These are phyloP conservation scores for Pleurotus salmoneostramineus DNA, from an alignment of 768 basidiomycete genomes.

Conservation along the genomic window DNA sequence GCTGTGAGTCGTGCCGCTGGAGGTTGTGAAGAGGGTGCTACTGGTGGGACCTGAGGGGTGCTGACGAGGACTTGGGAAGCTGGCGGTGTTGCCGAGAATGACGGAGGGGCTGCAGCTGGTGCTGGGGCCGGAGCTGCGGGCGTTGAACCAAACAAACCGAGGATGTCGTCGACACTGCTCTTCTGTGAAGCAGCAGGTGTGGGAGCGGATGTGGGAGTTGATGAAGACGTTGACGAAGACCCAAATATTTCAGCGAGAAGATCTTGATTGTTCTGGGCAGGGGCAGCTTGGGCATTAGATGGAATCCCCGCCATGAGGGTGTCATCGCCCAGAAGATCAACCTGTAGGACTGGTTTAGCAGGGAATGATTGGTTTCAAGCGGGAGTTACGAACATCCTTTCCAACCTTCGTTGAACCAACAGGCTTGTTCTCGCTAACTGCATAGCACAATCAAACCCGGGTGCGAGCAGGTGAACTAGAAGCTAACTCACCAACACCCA, in stretches of 20 bases:
- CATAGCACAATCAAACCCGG: neutral
- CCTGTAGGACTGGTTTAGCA: constrained; percentile 28
- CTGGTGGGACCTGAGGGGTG: constrained; percentile 33
- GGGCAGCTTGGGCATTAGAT: constrained; percentile 34
- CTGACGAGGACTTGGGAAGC: constrained; percentile 28
- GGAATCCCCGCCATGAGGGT: constrained; percentile 29
- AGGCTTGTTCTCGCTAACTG: constrained; percentile 94
- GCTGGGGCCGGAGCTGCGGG: constrained; percentile 30
- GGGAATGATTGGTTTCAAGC: neutral
- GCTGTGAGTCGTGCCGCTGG: constrained; percentile 54
- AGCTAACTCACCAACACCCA: constrained; percentile 74
- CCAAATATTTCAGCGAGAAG: constrained; percentile 94
- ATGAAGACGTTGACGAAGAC: constrained; percentile 32
- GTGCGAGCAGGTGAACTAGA: constrained; percentile 8
- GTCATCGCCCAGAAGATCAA: constrained; percentile 84
- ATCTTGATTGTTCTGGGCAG: constrained; percentile 69
- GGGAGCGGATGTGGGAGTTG: constrained; percentile 26
- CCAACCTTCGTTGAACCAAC: constrained; percentile 85
- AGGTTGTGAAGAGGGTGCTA: constrained; percentile 30
- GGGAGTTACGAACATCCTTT: constrained; percentile 55
- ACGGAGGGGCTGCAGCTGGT: constrained; percentile 22
- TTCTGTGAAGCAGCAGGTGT: constrained; percentile 43
- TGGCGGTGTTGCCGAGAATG: constrained; percentile 15
- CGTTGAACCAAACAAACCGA: constrained; percentile 75
- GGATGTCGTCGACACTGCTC: constrained; percentile 82